These are phyloP conservation scores for Taiozyma sp. DNA, from an alignment of 1,139 yeast genomes.

Conservation along the genomic window DNA sequence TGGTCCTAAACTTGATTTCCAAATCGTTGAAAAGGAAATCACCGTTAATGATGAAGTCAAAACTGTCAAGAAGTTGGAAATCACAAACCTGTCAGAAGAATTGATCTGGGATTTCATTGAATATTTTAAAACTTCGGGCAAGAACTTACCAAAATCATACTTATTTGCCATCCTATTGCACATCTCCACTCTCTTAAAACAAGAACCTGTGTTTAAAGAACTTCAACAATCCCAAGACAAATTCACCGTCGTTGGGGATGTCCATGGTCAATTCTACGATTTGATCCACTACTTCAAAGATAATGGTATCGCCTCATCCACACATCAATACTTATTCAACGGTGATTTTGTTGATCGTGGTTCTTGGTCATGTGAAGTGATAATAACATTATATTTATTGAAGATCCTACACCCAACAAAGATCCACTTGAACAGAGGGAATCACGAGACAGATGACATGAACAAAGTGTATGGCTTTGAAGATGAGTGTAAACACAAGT, in stretches of 20 bases:
- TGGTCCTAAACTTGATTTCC: slow-evolving; percentile 56
- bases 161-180: slow-evolving; percentile 79
- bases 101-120: slow-evolving; percentile 66
- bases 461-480: slow-evolving; percentile 95
- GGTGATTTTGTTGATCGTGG: slow-evolving; percentile 99
- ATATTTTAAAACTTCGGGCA: slow-evolving; percentile 61
- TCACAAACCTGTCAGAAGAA: slow-evolving; percentile 33
- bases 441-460: slow-evolving; percentile 97
- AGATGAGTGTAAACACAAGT: slow-evolving; percentile 92
- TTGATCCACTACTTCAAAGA: slow-evolving; percentile 70
- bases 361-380: slow-evolving; percentile 97
- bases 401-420: slow-evolving; percentile 75
- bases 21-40: slow-evolving; percentile 25
- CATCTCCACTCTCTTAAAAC: slow-evolving; percentile 58
- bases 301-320: slow-evolving; percentile 63
- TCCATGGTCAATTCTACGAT: slow-evolving; percentile 96
- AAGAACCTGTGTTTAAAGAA: slow-evolving; percentile 78
- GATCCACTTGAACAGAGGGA: slow-evolving; percentile 83
- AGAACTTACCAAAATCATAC: slow-evolving; percentile 71
- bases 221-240: slow-evolving; percentile 37
- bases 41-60: not conserved
- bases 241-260: slow-evolving; percentile 92
- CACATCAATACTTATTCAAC: slow-evolving; percentile 83
- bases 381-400: slow-evolving; percentile 71
- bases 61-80: slow-evolving; percentile 19